These are phyloP conservation scores for Lactifluus pinguis DNA, from an alignment of 768 basidiomycete genomes.

Conservation along the genomic window DNA sequence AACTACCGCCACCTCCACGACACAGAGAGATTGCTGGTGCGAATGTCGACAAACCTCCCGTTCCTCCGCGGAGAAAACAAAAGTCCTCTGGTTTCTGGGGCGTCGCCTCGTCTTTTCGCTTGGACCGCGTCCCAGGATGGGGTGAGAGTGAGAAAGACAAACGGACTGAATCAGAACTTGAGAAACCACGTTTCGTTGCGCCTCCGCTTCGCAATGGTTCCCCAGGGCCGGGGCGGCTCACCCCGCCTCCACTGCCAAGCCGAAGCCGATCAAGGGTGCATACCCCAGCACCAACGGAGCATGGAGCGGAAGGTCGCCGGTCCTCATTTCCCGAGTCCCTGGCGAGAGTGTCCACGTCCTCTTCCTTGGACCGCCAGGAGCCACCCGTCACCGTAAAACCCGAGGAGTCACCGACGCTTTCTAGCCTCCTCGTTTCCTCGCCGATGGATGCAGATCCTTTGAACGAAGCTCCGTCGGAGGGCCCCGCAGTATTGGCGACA, in stretches of 20 bases:
- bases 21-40: slow-evolving; percentile 11
- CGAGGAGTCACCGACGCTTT: slow-evolving; percentile 10
- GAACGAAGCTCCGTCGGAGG: slow-evolving; percentile 8
- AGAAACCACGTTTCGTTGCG: slow-evolving; percentile 17
- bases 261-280: slow-evolving; percentile 13
- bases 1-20: slow-evolving; percentile 27
- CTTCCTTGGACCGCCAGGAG: background rate
- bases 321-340: background rate
- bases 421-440: slow-evolving; percentile 9
- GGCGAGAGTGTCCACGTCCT: background rate
- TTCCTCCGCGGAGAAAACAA: slow-evolving; percentile 48
- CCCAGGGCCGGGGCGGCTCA: slow-evolving; percentile 7
- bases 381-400: background rate
- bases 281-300: background rate
- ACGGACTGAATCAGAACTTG: slow-evolving; percentile 24
- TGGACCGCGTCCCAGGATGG: slow-evolving; percentile 41
- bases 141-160: slow-evolving; percentile 35
- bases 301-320: background rate
- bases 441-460: background rate
- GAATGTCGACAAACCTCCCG: slow-evolving; percentile 40
- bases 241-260: slow-evolving; percentile 16
- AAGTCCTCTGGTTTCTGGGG: slow-evolving; percentile 46
- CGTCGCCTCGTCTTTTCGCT: slow-evolving; percentile 53
- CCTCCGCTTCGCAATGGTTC: slow-evolving; percentile 7
- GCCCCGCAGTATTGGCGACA: background rate